Evolutionary conservation across 768 basidiomycete genomes (phyloP).

Genomic region (Phlebiopsis flavidoalba): DNA sequence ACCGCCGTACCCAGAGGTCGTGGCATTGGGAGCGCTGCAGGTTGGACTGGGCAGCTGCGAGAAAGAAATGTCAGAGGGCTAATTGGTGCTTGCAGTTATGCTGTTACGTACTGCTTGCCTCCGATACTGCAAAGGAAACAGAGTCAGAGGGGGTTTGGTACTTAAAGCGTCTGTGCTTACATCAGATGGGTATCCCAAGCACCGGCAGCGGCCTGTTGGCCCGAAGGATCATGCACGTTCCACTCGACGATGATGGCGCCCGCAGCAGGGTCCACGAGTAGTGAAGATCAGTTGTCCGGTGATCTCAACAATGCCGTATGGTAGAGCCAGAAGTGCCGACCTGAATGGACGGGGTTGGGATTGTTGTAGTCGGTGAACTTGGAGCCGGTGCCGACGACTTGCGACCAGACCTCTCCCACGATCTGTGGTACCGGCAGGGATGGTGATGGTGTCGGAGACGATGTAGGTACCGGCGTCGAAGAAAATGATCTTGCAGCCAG

Average conservation of each 20-base stretch:
- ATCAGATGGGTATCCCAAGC: conserved; percentile 47
- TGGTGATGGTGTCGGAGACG: conserved; percentile 39
- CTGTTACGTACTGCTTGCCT: conserved; percentile 19
- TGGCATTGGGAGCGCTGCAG: conserved; percentile 32
- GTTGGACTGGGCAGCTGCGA: conserved; percentile 21
- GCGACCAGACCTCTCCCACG: conserved; percentile 46
- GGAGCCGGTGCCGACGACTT: conserved; percentile 39
- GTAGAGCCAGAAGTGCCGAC: conserved; percentile 34
- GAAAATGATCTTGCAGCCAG: conserved; percentile 77
- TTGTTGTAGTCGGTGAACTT: conserved; percentile 34
- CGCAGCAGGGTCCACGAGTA: conserved; percentile 33
- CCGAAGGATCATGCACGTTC: conserved; percentile 44
- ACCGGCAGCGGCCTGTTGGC: conserved; percentile 44
- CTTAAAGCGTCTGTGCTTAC: conserved; percentile 6
- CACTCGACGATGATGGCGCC: conserved; percentile 64
- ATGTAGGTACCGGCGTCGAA: conserved; percentile 63
- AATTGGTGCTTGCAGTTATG: background rate
- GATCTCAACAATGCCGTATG: conserved; percentile 38
- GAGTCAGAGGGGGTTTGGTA: background rate
- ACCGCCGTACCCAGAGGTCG: conserved; percentile 25
- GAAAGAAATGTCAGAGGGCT: background rate
- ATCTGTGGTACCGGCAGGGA: conserved; percentile 44
- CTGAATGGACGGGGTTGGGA: conserved; percentile 37
- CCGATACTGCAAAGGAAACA: conserved; percentile 17
- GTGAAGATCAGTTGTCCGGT: conserved; percentile 43